A percentile compares a stretch with the other conserved stretches of the same genome.
Conservation (phyloP, 108 stramenopile species). For the Conticribra weissflogii region DNA sequence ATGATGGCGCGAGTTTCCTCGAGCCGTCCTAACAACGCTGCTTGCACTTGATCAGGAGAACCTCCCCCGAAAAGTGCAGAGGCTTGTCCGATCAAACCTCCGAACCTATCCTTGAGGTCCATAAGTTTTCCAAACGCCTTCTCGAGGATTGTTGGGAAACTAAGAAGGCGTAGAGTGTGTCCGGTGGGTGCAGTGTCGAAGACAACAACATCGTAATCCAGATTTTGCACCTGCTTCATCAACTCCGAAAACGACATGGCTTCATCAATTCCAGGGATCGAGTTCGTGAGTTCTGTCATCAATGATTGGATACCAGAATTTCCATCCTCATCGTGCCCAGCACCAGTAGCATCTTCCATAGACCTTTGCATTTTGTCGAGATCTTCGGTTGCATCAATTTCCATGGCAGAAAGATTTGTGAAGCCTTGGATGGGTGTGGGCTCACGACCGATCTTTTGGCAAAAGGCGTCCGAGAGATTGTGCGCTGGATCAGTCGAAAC, state of each 20-base stretch:
- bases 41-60: conserved; percentile 80
- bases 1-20: conserved; percentile 92
- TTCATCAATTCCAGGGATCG: conserved; percentile 99
- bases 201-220: conserved; percentile 97
- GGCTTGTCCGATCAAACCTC: conserved; percentile 95
- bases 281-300: conserved; percentile 92
- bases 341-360: conserved; percentile 68
- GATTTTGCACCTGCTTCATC: conserved; percentile 95
- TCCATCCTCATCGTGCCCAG: conserved; percentile 66
- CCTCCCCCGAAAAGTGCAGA: conserved; percentile 88
- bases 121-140: conserved; percentile 96
- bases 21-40: conserved; percentile 85
- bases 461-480: conserved; percentile 98
- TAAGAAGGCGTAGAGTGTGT: conserved; percentile 96
- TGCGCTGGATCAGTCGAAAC: conserved; percentile 99
- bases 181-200: conserved; percentile 99
- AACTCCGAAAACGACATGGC: conserved; percentile 98
- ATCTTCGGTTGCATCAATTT: conserved; percentile 95
- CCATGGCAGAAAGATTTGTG: conserved; percentile 96
- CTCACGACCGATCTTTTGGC: conserved; percentile 98
- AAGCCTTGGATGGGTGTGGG: conserved; percentile 97
- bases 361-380: conserved; percentile 86
- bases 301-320: conserved; percentile 77
- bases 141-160: conserved; percentile 97
- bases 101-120: conserved; percentile 96